A percentile compares a stretch with the other conserved stretches of the same genome.
phyloP scores from a whole-genome alignment of 495 filamentous ascomycete species.

The Hyaloscypha hepaticicola region DNA sequence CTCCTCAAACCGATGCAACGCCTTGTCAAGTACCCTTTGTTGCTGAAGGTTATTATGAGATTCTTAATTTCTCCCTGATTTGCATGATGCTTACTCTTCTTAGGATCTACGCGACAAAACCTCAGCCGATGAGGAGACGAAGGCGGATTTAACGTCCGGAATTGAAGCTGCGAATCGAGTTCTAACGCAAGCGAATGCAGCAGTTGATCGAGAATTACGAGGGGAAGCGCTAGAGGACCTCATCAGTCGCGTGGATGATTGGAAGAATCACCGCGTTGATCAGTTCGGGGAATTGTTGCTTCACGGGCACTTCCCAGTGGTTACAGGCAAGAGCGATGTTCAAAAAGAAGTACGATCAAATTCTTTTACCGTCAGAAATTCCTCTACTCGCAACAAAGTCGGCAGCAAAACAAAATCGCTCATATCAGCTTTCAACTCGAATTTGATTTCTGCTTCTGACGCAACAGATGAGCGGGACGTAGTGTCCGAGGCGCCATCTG shows the following conservation, averaged over 20 bases:
- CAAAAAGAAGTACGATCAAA: constrained; percentile 70
- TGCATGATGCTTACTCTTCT: constrained; percentile 18
- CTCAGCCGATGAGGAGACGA: constrained; percentile 63
- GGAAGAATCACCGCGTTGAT: constrained; percentile 90
- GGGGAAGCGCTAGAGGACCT: constrained; percentile 78
- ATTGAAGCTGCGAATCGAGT: constrained; percentile 74
- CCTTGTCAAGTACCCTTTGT: constrained; percentile 87
- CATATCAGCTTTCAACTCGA: not conserved
- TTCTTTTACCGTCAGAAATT: constrained; percentile 3
- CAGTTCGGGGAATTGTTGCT: constrained; percentile 86
- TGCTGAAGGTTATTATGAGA: constrained; percentile 66
- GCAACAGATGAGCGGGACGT: constrained; percentile 7
- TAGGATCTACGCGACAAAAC: constrained; percentile 85
- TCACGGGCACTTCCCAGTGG: constrained; percentile 89
- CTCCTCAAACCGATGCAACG: constrained; percentile 96
- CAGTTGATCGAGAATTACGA: constrained; percentile 82
- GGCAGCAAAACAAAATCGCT: not conserved
- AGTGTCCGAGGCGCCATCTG: constrained; percentile 1
- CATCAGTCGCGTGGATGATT: constrained; percentile 85
- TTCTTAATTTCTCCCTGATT: not conserved
- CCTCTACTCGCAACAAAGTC: not conserved
- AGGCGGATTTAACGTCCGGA: constrained; percentile 65
- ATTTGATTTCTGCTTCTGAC: not conserved
- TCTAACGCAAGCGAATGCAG: constrained; percentile 81
- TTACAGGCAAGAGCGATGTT: constrained; percentile 80